Base-by-base conservation (phyloP, 2,329 filamentous ascomycete genomes). In the Calonectria henricotiae region DNA sequence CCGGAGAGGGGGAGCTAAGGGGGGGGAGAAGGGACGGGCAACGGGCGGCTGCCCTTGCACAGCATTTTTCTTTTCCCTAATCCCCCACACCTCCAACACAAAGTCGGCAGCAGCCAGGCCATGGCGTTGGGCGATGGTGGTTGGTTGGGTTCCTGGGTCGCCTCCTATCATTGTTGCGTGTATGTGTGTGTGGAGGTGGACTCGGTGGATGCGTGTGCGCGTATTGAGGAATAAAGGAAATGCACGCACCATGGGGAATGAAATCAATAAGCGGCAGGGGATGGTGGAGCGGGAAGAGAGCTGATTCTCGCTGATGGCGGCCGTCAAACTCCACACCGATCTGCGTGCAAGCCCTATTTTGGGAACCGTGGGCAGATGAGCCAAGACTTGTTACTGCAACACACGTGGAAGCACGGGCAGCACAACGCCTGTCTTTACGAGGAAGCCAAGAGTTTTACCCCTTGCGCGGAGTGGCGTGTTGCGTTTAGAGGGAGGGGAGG, bases 231-330 rank as follows among this genome's bases (percentile, higher is more conserved):
- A 58, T n/a, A 4, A 30, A 30, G 27, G 27, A 30, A 30, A 30
- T 30, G 27, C 27, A 25, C 55, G 30, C 55, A 37, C 55, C 30
- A 41, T 23, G 23, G 37, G 27, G 55, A 13, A 41, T 23, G 23
- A 27, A 20, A 32, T 17, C 32, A 43, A 23, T 23, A 61, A 32
- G 39, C 39, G 20, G 30, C 55, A 44, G 23, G 39, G 39, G 55
- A 23, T 63, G 62, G 61, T 63, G 61, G 61, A 63, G 61, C 43
- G 44, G 61, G 61, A 49, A 46, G 46, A 60, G n/a, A 41, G 54
- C 35, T 37, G 54, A 46, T 46, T 46, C n/a, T 46, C 43, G 17
- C n/a, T 17, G 44, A 39, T 12, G 20, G 27, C 20, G 13, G 32
- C 43, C 35, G 12, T 37, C 37, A 60, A 12, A 49, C 62, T 64